phyloP scores from a whole-genome alignment of 2,329 filamentous ascomycete species.

The Colletotrichum sidae region DNA sequence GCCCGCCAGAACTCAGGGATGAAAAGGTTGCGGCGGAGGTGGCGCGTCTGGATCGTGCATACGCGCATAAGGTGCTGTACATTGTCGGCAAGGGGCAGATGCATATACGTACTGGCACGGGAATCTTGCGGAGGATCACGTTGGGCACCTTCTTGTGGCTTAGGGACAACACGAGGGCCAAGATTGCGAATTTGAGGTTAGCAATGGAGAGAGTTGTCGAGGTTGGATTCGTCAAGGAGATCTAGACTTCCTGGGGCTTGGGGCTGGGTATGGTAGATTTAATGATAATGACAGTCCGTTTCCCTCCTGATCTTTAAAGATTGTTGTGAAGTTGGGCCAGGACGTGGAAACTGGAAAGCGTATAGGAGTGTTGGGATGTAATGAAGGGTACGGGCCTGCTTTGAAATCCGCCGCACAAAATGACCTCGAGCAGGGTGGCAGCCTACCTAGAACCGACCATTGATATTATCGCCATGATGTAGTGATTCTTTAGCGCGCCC shows the following conservation, averaged over 20 bases:
- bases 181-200: conserved; percentile 72
- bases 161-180: conserved; percentile 73
- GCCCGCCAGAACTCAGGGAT: conserved; percentile 41
- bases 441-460: too few relatives aligned
- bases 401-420: too few relatives aligned
- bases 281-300: too few relatives aligned
- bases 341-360: too few relatives aligned
- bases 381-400: too few relatives aligned
- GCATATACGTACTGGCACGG: conserved; percentile 56
- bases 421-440: too few relatives aligned
- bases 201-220: conserved; percentile 72
- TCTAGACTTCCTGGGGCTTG: conserved; percentile 48
- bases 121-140: conserved; percentile 56
- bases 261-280: neutral
- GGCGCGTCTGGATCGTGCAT: conserved; percentile 56
- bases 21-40: conserved; percentile 50
- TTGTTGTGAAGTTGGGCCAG: too few relatives aligned
- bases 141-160: conserved; percentile 72
- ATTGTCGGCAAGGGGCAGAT: conserved; percentile 73
- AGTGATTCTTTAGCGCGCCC: too few relatives aligned
- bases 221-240: conserved; percentile 77
- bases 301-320: too few relatives aligned
- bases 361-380: too few relatives aligned
- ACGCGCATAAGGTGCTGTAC: conserved; percentile 63
- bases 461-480: too few relatives aligned